phyloP scores from a whole-genome alignment of 108 stramenopile species.

The Nannochloropsis salina region DNA sequence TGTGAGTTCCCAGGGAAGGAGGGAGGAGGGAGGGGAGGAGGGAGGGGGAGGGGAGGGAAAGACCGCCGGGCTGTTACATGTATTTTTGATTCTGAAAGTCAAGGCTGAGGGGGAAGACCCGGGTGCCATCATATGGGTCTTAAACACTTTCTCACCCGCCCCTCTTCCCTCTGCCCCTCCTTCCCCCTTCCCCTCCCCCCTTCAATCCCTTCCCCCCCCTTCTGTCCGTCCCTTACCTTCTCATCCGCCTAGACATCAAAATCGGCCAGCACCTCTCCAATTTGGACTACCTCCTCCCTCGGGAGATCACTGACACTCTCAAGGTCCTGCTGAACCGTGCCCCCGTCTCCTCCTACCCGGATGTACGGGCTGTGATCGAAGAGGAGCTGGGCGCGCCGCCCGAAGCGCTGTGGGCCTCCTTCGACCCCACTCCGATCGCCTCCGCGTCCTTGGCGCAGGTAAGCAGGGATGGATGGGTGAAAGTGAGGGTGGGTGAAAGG shows the following conservation, averaged over 20 bases:
- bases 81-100: too few relatives aligned
- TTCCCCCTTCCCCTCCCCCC: too few relatives aligned
- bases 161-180: neutral
- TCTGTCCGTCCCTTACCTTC: too few relatives aligned
- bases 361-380: conserved; percentile 56
- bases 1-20: too few relatives aligned
- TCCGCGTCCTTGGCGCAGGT: conserved; percentile 88
- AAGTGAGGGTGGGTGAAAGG: neutral
- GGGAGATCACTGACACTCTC: conserved; percentile 68
- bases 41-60: neutral
- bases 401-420: conserved; percentile 68
- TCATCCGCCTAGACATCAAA: conserved; percentile 44
- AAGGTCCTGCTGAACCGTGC: conserved; percentile 63
- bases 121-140: too few relatives aligned
- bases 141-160: neutral
- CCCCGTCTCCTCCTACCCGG: conserved; percentile 23
- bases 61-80: neutral
- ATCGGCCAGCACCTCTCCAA: conserved; percentile 61
- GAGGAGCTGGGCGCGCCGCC: conserved; percentile 70
- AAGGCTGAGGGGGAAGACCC: too few relatives aligned
- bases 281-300: conserved; percentile 78
- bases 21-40: conserved; percentile 68
- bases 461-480: neutral
- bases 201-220: too few relatives aligned
- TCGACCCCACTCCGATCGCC: conserved; percentile 74